Base-by-base conservation (phyloP, 2,329 filamentous ascomycete species). In the Didymella keratinophila region DNA sequence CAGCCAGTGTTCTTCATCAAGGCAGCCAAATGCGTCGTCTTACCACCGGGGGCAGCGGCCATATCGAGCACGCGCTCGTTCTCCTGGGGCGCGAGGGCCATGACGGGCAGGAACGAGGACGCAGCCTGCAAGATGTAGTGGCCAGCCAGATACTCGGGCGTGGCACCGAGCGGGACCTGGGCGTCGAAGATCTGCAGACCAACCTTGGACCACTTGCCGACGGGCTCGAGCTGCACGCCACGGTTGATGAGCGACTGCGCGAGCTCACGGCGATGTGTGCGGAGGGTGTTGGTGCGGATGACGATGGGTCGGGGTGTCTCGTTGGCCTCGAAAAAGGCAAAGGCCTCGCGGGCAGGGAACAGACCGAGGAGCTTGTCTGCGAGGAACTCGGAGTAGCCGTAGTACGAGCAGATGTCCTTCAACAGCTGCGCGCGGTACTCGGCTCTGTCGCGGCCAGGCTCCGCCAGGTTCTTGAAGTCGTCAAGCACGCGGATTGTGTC, bases 241-340 rank as follows among this genome's bases (percentile, higher is more conserved):
- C 94, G 91, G 81, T 97, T 97, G 83, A 97, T 97, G 60, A 97
- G 85, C 1, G 93, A 86, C 77, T 97, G 93, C 10, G 95, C 95
- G 18, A 99, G 89, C 63, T 96, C 93, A 66, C 87, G 80, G 66
- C 87, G 82, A 70, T 88, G 87, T 16, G 87, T 89, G 68, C 92
- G 90, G 58, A 99, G 86, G 9, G 94, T 99, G 79, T 99, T 99
- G 63, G 95, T 98, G 72, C 95, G 89, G 75, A 99, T 96, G 65
- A 99, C 95, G 58, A 99, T 89, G 4, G 95, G 95, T 50, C 95
- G 88, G 14, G 93, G 87, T 27, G 91, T 93, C 80, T 99, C 95
- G 87, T 99, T 99, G 70, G 94, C 94, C 80, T 99, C 95, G 81
- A 99, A 98, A 80, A 99, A 99, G 53, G 93, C 93, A 69, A 98